Evolutionary conservation across 116 monocot genomes (phyloP).

Genomic region (Phalaenopsis hybrid): DNA sequence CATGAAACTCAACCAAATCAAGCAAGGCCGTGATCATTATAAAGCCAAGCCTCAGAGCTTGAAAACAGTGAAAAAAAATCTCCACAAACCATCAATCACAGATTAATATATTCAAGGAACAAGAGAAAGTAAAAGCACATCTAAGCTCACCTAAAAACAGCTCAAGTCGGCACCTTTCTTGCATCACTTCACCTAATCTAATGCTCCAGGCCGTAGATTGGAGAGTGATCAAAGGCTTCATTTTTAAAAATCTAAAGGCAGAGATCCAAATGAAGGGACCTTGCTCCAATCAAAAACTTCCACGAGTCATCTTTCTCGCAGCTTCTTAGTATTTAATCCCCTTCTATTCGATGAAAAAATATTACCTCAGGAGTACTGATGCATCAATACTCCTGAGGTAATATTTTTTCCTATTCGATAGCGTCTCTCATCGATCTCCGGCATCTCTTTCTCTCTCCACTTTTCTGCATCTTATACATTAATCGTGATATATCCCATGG

Average conservation of each 20-base stretch:
- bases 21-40: neutral
- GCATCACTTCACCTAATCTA: neutral
- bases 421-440: neutral
- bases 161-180: neutral
- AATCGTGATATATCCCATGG: slow-evolving; percentile 2
- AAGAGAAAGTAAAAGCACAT: slow-evolving; percentile 26
- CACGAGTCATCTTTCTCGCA: neutral
- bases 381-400: no score
- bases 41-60: slow-evolving; percentile 19
- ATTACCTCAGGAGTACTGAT: no score
- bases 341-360: neutral
- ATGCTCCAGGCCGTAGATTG: slow-evolving; percentile 10
- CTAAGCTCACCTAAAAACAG: neutral
- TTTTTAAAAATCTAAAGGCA: slow-evolving; percentile 7
- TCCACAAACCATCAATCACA: slow-evolving; percentile 3
- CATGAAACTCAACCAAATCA: neutral
- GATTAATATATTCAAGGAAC: neutral
- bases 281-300: slow-evolving; percentile 3
- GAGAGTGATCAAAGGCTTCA: slow-evolving; percentile 10
- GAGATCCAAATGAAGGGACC: slow-evolving; percentile 6
- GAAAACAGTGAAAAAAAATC: neutral
- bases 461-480: neutral
- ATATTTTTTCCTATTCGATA: no score
- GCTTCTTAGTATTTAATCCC: slow-evolving; percentile 11
- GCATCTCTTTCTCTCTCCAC: neutral